Evolutionary conservation across 441 rosid species (phyloP).

Genomic region (Flueggea neowawraea): DNA sequence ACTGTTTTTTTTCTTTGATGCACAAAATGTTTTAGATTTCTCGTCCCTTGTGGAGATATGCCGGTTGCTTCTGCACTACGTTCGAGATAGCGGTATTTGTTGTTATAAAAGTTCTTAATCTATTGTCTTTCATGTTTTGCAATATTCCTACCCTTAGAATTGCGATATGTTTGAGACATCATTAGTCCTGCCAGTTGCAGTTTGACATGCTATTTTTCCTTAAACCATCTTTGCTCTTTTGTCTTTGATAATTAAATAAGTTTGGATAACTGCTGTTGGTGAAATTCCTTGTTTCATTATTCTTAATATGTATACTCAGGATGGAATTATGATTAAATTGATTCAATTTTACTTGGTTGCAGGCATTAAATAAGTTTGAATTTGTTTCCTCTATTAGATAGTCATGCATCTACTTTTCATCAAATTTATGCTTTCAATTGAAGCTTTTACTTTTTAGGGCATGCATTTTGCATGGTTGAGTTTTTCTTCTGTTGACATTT

Average conservation of each 20-base stretch:
- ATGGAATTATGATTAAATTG: no score
- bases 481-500: no score
- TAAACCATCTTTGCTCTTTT: background rate
- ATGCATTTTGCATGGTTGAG: no score
- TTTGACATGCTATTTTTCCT: background rate
- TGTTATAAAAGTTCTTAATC: background rate
- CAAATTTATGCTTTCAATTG: no score
- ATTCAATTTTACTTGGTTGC: no score
- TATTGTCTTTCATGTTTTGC: background rate
- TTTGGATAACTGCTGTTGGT: background rate
- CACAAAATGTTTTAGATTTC: constrained; percentile 55
- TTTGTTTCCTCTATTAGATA: no score
- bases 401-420: no score
- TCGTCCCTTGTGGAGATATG: constrained; percentile 67
- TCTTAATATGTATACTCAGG: no score
- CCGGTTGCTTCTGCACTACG: constrained; percentile 50
- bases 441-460: no score
- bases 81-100: constrained; percentile 54
- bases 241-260: background rate
- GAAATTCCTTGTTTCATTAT: background rate
- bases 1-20: constrained; percentile 73
- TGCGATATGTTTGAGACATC: background rate
- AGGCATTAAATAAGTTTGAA: no score
- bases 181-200: background rate
- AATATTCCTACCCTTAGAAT: background rate